Evolutionary conservation across 306 rosid genomes (phyloP).

Genomic region (Senna siamea): DNA sequence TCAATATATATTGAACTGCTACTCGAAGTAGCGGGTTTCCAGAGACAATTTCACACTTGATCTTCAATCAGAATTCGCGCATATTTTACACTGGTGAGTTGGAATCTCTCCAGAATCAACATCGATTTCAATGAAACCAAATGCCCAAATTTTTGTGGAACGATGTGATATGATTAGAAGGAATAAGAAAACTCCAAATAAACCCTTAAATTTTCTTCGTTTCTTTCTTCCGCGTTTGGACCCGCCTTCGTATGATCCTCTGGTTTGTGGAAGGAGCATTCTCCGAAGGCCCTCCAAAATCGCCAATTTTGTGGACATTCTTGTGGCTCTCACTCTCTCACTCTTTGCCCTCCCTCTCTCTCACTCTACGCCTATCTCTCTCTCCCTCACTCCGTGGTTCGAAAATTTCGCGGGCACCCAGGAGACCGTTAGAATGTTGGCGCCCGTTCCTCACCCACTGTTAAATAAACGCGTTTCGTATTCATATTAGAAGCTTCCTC

Average conservation of each 20-base stretch:
- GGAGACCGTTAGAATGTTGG: slow-evolving; percentile 1
- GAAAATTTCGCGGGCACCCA: slow-evolving; percentile 29
- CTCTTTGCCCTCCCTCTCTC: slow-evolving; percentile 29
- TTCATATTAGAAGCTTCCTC: no score
- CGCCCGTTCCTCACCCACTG: background rate
- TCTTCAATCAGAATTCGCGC: background rate
- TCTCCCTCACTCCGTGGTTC: slow-evolving; percentile 26
- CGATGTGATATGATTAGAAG: background rate
- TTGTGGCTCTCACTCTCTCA: slow-evolving; percentile 55
- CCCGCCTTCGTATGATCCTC: slow-evolving; percentile 23
- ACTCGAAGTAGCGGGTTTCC: background rate
- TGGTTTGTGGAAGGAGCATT: slow-evolving; percentile 45
- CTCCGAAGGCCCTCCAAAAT: slow-evolving; percentile 55
- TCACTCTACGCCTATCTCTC: background rate
- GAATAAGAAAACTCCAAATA: background rate
- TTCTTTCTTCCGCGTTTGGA: slow-evolving; percentile 21
- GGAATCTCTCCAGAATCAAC: background rate
- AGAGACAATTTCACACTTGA: background rate
- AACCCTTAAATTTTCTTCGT: slow-evolving; percentile 23
- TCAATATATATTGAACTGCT: background rate
- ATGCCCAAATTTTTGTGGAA: background rate
- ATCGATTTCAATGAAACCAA: background rate
- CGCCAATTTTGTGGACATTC: slow-evolving; percentile 64
- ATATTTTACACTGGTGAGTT: background rate
- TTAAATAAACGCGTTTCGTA: background rate